Evolutionary conservation across 306 rosid species (phyloP), one percentile per base, ranked within the genome.

Genomic region (Gynostemma pentaphyllum): DNA sequence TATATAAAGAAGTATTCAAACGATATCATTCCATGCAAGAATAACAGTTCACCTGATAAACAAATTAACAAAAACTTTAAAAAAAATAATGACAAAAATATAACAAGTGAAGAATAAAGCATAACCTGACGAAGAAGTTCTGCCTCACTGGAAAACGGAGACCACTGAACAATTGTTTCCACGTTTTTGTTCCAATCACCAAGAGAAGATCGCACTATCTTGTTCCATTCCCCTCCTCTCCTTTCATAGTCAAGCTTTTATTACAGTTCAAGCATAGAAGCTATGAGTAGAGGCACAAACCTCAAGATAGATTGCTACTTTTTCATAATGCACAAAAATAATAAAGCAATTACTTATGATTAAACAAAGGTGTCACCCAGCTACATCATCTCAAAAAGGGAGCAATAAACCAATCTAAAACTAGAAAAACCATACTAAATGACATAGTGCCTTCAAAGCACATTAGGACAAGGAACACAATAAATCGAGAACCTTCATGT

Each of bases 241-340:
- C 75, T 79, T 78, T 82, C 88, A 59, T 86, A 92, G 79, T 92
- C 99, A 80, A 92, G 80, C 99, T 92, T 70, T 45, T 56, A 70
- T 65, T 71, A 61, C 78, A 70, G 49, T 54, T 66, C 30, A 66
- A 23, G 28, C 19, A 56, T 16, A 51, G 19, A 45, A 66, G 53
- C 68, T 68, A 75, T 22, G 45, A 56, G 79, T 13, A 80, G 79
- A 66, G 60, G 70, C 66, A 60, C 55, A 72, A 29, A 39, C 46
- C 18, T 68, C 45, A 45, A 71, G 27, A 72, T 15, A 60, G 48
- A 69, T 62, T n/a, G 15, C 40, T n/a, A 15, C 22, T 26, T 27
- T 63, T 45, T 19, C 19, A 16, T 24, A 15, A 30, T 14, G 37
- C 1, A 44, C 24, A 44, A 63, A 63, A 63, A 10, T 32, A 56